Conservation (phyloP, 805 yeast genomes). For the Lipomyces chichibuensis region DNA sequence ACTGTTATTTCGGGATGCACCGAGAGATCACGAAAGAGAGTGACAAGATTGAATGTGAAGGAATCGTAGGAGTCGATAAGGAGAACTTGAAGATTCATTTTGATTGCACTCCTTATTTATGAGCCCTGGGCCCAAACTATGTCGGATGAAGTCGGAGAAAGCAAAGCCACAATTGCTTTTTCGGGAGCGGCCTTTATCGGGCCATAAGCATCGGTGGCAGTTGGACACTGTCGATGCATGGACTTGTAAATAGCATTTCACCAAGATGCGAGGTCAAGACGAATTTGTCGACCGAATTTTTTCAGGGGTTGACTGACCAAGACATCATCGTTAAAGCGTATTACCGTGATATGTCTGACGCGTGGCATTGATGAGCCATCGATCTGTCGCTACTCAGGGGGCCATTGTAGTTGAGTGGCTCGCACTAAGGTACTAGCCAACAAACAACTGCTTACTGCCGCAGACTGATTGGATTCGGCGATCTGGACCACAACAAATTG, state of each 20-base stretch:
- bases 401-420: background rate
- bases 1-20: slow-evolving; percentile 10
- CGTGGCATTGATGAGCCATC: background rate
- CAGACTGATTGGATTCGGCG: too few species aligned
- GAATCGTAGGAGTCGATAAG: slow-evolving; percentile 94
- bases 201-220: too few species aligned
- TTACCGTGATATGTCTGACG: background rate
- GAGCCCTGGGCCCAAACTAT: background rate
- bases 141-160: too few species aligned
- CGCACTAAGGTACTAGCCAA: background rate
- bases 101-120: background rate
- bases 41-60: slow-evolving; percentile 79
- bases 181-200: too few species aligned
- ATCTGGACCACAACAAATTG: too few species aligned
- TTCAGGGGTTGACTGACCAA: background rate
- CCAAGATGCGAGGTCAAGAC: too few species aligned
- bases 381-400: too few species aligned
- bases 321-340: background rate
- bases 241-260: too few species aligned
- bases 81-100: slow-evolving; percentile 42
- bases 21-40: slow-evolving; percentile 50
- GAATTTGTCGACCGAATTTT: background rate
- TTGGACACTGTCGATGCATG: too few species aligned
- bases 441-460: too few species aligned
- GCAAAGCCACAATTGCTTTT: too few species aligned